Percentiles rank a stretch among this genome's conserved stretches.
Evolutionary conservation across 352 stramenopile genomes (phyloP).

Genomic region (Thraustotheca clavata): DNA sequence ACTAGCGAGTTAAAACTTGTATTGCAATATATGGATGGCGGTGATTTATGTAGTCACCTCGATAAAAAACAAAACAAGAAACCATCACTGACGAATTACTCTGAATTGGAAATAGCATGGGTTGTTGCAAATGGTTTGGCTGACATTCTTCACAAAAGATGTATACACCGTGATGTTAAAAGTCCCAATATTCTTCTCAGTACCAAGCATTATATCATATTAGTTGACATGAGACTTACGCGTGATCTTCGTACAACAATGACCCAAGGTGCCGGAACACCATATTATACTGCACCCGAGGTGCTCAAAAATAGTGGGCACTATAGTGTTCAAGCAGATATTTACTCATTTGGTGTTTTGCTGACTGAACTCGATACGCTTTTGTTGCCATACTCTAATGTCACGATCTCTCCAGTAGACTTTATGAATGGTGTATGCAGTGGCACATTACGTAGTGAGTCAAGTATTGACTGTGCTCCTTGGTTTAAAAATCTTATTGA

Average conservation of each 20-base stretch:
- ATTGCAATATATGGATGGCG: neutral
- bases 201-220: neutral
- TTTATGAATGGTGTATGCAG: too few relatives aligned
- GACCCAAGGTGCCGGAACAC: neutral
- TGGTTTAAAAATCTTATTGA: neutral
- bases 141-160: neutral
- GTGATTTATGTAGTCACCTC: neutral
- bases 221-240: neutral
- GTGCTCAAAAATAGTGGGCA: neutral
- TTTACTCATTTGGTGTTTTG: neutral
- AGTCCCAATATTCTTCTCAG: neutral
- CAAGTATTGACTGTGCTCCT: too few relatives aligned
- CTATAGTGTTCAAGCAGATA: neutral
- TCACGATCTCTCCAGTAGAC: too few relatives aligned
- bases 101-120: neutral
- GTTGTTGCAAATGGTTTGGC: neutral
- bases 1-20: neutral
- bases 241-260: neutral
- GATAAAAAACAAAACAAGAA: neutral
- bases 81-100: neutral
- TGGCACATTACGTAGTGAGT: too few relatives aligned
- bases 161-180: neutral
- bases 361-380: neutral
- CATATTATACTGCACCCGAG: neutral
- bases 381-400: neutral